Conservation (phyloP, 192 early-diverging fungal species). For the Backusella tarrabulga region DNA sequence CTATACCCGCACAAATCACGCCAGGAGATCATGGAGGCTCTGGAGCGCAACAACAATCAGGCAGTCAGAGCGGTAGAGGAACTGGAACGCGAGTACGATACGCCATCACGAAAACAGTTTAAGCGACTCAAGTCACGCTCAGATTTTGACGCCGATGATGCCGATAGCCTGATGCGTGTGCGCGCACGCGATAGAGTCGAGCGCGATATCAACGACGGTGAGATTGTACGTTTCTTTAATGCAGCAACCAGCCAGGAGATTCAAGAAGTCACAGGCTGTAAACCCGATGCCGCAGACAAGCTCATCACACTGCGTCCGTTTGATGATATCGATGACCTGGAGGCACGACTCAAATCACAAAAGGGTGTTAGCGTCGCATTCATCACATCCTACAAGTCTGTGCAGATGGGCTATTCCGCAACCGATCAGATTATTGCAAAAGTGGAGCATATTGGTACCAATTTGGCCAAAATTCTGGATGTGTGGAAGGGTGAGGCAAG, state of each 20-base stretch:
- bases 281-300: neutral
- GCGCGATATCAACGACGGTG: neutral
- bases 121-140: neutral
- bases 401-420: slow-evolving; percentile 61
- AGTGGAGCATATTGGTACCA: slow-evolving; percentile 56
- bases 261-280: slow-evolving; percentile 26
- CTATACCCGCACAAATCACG: neutral
- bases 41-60: neutral
- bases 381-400: slow-evolving; percentile 51
- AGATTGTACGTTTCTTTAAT: slow-evolving; percentile 15
- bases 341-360: slow-evolving; percentile 47
- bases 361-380: slow-evolving; percentile 52
- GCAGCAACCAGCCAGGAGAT: slow-evolving; percentile 18
- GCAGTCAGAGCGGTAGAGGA: neutral
- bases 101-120: neutral
- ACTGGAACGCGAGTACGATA: neutral
- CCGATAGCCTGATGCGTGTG: neutral
- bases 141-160: neutral
- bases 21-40: neutral
- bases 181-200: neutral
- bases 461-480: slow-evolving; percentile 45
- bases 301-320: slow-evolving; percentile 53
- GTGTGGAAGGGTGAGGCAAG: slow-evolving; percentile 40
- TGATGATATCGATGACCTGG: slow-evolving; percentile 47
- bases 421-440: slow-evolving; percentile 58